phyloP scores from a whole-genome alignment of 2,329 filamentous ascomycete species.

The Exophiala bonariae region DNA sequence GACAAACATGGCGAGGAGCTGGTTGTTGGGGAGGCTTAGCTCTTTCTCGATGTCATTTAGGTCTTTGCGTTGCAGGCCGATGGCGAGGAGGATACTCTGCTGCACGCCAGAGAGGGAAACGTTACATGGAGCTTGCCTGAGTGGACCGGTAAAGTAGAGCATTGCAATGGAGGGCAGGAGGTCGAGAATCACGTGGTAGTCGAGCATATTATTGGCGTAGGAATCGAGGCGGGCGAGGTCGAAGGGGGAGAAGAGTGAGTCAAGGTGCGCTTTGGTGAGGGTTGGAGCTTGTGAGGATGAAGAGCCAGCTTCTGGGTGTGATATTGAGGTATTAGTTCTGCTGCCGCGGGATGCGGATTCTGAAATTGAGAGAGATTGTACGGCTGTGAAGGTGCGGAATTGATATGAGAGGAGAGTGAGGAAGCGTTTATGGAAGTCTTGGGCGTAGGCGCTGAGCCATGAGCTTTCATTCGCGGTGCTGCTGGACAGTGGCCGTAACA shows the following conservation, averaged over 20 bases:
- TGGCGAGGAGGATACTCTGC: constrained; percentile 80
- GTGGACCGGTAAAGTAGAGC: constrained; percentile 79
- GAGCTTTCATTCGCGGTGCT: constrained; percentile 62
- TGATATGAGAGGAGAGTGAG: constrained; percentile 86
- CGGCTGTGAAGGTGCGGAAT: constrained; percentile 78
- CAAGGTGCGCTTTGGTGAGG: constrained; percentile 74
- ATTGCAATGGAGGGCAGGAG: constrained; percentile 79
- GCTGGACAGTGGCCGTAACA: constrained; percentile 75
- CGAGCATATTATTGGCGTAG: constrained; percentile 94
- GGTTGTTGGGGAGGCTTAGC: constrained; percentile 69
- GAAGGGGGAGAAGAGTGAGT: constrained; percentile 78
- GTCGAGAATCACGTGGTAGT: constrained; percentile 96
- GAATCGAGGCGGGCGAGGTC: constrained; percentile 93
- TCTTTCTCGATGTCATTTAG: constrained; percentile 80
- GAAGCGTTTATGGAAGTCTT: constrained; percentile 95
- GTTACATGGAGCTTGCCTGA: constrained; percentile 52
- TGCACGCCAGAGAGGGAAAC: constrained; percentile 81
- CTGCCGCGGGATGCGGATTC: constrained; percentile 66
- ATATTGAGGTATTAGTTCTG: constrained; percentile 57
- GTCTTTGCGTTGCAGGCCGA: constrained; percentile 87
- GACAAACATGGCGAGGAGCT: constrained; percentile 94
- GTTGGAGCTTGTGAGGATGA: constrained; percentile 50
- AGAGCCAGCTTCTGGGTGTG: constrained; percentile 62
- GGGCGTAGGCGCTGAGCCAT: constrained; percentile 88
- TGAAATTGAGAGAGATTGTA: constrained; percentile 81